Evolutionary conservation across 352 stramenopile species (phyloP).

Genomic region (Pseudoperonospora humuli): DNA sequence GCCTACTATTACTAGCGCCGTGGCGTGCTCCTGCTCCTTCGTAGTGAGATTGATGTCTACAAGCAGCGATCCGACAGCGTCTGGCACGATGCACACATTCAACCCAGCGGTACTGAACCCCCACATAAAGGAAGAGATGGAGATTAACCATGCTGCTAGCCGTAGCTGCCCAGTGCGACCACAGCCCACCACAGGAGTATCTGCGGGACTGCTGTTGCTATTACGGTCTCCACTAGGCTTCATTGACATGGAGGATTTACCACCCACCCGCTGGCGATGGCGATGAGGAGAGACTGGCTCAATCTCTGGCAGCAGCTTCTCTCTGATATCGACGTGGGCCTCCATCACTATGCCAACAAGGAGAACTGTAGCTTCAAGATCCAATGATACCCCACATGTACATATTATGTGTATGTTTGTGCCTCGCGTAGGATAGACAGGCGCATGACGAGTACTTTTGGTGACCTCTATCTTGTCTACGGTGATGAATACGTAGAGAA

Average conservation of each 20-base stretch:
- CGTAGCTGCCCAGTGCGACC: constrained; percentile 28
- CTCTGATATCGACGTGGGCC: constrained; percentile 27
- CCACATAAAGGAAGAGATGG: constrained; percentile 77
- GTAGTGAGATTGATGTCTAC: constrained; percentile 66
- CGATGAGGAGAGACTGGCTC: constrained; percentile 9
- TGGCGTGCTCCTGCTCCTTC: constrained; percentile 64
- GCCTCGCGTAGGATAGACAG: no score
- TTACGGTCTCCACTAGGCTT: neutral
- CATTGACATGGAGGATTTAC: neutral
- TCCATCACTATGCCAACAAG: constrained; percentile 18
- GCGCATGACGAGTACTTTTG: no score
- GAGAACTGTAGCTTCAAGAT: constrained; percentile 9
- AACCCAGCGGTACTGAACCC: constrained; percentile 59
- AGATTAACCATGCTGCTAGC: constrained; percentile 50
- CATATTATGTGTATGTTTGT: no score
- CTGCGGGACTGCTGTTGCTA: neutral
- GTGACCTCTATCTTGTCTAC: no score
- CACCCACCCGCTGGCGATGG: constrained; percentile 14
- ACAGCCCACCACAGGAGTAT: constrained; percentile 7
- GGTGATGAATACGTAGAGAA: no score
- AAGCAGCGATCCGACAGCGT: constrained; percentile 63
- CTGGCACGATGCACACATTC: constrained; percentile 72
- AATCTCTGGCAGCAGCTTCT: constrained; percentile 29
- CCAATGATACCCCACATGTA: neutral
- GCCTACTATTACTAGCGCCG: constrained; percentile 65